phyloP scores from a whole-genome alignment of 1,139 yeast genomes.

The Schizosaccharomyces versatilis region DNA sequence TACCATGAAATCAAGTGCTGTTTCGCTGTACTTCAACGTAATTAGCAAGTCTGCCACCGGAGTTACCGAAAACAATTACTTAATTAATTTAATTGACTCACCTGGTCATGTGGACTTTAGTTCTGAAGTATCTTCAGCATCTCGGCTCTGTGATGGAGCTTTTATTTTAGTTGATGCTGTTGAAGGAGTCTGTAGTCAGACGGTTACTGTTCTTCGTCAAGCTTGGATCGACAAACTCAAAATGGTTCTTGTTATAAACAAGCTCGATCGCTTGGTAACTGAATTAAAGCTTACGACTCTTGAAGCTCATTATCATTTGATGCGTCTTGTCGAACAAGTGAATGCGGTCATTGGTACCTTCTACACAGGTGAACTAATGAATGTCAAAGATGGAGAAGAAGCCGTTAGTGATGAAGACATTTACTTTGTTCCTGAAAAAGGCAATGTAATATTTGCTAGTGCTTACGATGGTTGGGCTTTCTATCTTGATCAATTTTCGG shows the following conservation, averaged over 20 bases:
- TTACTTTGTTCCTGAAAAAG: constrained; percentile 72
- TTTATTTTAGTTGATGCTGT: constrained; percentile 87
- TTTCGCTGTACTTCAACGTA: constrained; percentile 46
- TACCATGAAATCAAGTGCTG: constrained; percentile 78
- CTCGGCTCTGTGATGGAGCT: constrained; percentile 91
- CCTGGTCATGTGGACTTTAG: constrained; percentile 98
- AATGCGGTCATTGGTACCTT: constrained; percentile 88
- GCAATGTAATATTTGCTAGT: constrained; percentile 82
- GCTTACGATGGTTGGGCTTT: constrained; percentile 98
- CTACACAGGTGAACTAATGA: constrained; percentile 83
- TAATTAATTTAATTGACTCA: constrained; percentile 82
- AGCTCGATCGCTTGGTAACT: constrained; percentile 63
- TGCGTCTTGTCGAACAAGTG: constrained; percentile 68
- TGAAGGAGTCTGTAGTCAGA: constrained; percentile 75
- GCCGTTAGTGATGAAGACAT: constrained; percentile 18
- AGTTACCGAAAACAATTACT: constrained; percentile 32
- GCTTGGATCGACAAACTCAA: constrained; percentile 85
- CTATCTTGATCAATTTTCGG: constrained; percentile 68
- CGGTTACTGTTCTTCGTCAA: constrained; percentile 81
- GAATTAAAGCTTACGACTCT: constrained; percentile 64
- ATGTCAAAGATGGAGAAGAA: constrained; percentile 35
- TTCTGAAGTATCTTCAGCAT: constrained; percentile 86
- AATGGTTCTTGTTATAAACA: constrained; percentile 78
- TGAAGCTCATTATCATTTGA: constrained; percentile 69
- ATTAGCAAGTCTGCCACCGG: neutral